Evolutionary conservation across 2,329 filamentous ascomycete genomes (phyloP), one percentile per base, ranked within the genome.

Genomic region (Penicillium sp.): DNA sequence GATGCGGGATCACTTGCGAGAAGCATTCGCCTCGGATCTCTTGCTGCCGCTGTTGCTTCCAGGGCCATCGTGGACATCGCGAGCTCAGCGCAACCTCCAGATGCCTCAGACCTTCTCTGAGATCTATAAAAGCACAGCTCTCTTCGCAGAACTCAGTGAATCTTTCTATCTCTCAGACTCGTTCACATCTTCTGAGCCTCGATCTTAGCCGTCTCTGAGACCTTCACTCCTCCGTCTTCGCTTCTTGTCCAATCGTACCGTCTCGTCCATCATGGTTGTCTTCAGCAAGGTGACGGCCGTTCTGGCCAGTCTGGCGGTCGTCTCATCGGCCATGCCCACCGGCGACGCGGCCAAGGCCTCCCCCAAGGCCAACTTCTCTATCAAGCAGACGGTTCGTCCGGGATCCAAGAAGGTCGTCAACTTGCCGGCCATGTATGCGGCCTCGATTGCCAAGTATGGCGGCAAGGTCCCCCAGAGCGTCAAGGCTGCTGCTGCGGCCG

Each of bases 261-360:
- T 45, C 4, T 5, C 47, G 43, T 37, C 49, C 56, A 64, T 18
- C 25, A 68, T 68, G 65, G 65, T 68, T 51, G 59, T 65, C 57
- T 59, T 67, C 56, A 64, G 55, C 55, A 65, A 63, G 47, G 44
- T 65, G 35, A 59, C 63, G 9, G 51, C 55, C 35, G 51, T 56
- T 33, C 43, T 61, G 33, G 50, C 62, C 40, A 58, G 62, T 49
- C 54, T 68, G 13, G 54, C 64, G 24, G 54, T 60, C 43, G 47
- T 61, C 34, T 56, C 53, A 5, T 64, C 58, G 13, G 66, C 66
- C 43, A 55, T 61, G 38, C 65, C 66, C 12, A 54, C 52, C 32
- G 51, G 53, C 35, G 51, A 50, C 37, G 42, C 57, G 39, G 58
- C 55, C 47, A 59, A 61, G 50, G 56, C 54, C 47, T 68, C 68